Conservation (phyloP, 257 asterid species). For the Solanum bukasovii region DNA sequence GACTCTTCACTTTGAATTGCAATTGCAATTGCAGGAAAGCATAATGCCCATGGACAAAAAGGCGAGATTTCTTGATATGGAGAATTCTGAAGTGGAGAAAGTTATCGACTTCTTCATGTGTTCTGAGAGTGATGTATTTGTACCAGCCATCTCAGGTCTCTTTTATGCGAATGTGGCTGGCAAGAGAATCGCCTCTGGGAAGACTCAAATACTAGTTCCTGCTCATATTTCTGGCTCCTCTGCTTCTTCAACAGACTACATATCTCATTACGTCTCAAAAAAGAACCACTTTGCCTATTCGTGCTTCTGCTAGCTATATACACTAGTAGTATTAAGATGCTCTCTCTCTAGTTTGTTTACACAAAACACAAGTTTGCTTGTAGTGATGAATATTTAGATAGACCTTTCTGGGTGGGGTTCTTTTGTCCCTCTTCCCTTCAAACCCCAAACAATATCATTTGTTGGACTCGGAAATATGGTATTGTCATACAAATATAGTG, state of each 20-base stretch:
- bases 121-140: conserved; percentile 32
- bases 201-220: conserved; percentile 69
- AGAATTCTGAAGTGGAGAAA: conserved; percentile 28
- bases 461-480: not conserved
- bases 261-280: conserved; percentile 59
- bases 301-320: conserved; percentile 51
- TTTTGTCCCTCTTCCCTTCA: not conserved
- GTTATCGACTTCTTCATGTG: conserved; percentile 28
- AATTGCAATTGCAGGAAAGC: conserved; percentile 40
- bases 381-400: not conserved
- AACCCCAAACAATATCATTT: not conserved
- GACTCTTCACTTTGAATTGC: not conserved
- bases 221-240: conserved; percentile 38
- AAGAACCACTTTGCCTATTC: conserved; percentile 79
- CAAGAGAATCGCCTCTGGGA: conserved; percentile 58
- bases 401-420: not conserved
- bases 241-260: conserved; percentile 45
- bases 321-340: not conserved
- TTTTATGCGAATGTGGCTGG: conserved; percentile 85
- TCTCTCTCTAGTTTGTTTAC: not conserved
- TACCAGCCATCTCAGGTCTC: conserved; percentile 67
- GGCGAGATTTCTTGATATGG: conserved; percentile 17
- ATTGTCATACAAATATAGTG: not conserved
- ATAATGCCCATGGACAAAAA: conserved; percentile 51
- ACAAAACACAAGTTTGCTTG: not conserved